Evolutionary conservation across 768 basidiomycete species (phyloP), one percentile per base, ranked within the genome.

Genomic region (Pulveroboletus sp.): DNA sequence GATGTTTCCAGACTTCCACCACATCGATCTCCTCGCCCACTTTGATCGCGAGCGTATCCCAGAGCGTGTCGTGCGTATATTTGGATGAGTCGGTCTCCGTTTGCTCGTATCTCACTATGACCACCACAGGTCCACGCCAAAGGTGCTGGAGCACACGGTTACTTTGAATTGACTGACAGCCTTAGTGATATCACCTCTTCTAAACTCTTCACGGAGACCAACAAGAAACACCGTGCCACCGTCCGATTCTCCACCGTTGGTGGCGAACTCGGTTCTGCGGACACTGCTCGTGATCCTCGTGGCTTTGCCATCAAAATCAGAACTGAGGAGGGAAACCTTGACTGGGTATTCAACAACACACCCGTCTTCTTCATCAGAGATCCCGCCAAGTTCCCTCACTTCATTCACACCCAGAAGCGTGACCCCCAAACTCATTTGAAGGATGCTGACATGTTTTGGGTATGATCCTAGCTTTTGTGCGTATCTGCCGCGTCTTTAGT

Each of bases 31-130:
- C 41, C 82, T 98, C 53, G 85, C 90, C 14, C 94, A 95, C 74
- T 94, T 94, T 60, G 90, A 91, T 67, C 85, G 90, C 51, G 94
- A 97, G 70, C 87, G 95, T 66, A 95, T 98, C 62, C 95, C 94
- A 14, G 92, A 95, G 77, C 90, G 92, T 69, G 86, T 90, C 56
- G 92, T 85, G 68, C 56, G 81, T 75, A 35, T 13, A 6, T 27
- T n/a, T 27, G 5, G 16, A 29, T 20, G 23, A 33, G 31, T 37
- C 27, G 21, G 29, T 41, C 2, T 6, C 6, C 40, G 41, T 34
- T 19, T 16, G n/a, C 37, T 47, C 6, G 8, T 11, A 39, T 12
- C 57, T 75, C 52, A 63, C 61, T 49, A 53, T 68, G 29, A 6
- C 14, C 24, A 1, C 62, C 58, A 56, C 66, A 92, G 87, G 81